Conservation (phyloP, 371 early-diverging fungal species). For the Actinomortierella ambigua region DNA sequence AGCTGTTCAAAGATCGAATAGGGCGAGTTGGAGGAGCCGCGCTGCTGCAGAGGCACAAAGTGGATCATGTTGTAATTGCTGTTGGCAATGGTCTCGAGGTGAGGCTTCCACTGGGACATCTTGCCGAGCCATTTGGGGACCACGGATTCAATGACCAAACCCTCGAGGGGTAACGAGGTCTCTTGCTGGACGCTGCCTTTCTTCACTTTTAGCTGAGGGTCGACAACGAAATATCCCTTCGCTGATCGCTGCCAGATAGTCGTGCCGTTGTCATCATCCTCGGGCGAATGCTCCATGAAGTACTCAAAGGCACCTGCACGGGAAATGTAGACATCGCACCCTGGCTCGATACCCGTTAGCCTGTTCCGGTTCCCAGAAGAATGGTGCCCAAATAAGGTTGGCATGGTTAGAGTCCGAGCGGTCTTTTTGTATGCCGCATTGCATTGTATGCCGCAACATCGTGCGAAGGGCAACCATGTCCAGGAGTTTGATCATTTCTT, state of each 20-base stretch:
- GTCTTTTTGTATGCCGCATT: too few species aligned
- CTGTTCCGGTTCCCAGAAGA: slow-evolving; percentile 3
- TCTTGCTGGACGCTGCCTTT: slow-evolving; percentile 2
- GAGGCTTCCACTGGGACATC: slow-evolving; percentile 76
- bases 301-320: slow-evolving; percentile 89
- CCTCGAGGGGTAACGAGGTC: slow-evolving; percentile 72
- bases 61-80: slow-evolving; percentile 97
- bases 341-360: slow-evolving; percentile 59
- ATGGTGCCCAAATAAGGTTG: too few species aligned
- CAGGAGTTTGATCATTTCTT: neutral
- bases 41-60: slow-evolving; percentile 90
- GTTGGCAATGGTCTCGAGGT: slow-evolving; percentile 69
- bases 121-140: slow-evolving; percentile 96
- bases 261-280: slow-evolving; percentile 8
- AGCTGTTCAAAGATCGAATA: slow-evolving; percentile 95
- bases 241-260: slow-evolving; percentile 27
- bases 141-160: slow-evolving; percentile 83
- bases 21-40: slow-evolving; percentile 93
- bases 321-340: slow-evolving; percentile 71
- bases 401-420: too few species aligned
- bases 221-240: slow-evolving; percentile 82
- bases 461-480: neutral
- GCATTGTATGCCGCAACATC: too few species aligned
- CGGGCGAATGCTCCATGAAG: slow-evolving; percentile 70
- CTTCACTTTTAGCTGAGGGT: slow-evolving; percentile 70